Evolutionary conservation across 345 rosid species (phyloP).

Genomic region (Pelargonium nanum): DNA sequence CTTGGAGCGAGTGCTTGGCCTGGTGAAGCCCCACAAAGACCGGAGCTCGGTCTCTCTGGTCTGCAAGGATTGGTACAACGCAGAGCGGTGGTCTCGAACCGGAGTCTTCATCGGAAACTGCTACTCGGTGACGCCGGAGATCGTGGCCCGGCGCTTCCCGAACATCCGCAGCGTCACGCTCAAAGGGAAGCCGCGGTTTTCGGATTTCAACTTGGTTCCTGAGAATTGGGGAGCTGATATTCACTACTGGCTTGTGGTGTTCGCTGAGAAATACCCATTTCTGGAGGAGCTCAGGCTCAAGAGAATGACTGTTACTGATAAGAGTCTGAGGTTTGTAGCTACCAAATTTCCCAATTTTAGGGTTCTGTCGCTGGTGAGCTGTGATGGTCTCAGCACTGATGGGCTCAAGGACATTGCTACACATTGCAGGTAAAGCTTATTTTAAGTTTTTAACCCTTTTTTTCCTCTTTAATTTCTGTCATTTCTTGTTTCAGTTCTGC

Average conservation of each 20-base stretch:
- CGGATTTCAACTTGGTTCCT: constrained; percentile 63
- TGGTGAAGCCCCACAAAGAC: constrained; percentile 36
- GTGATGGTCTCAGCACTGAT: constrained; percentile 57
- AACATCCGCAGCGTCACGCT: constrained; percentile 43
- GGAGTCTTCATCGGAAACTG: constrained; percentile 64
- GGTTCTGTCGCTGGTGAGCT: constrained; percentile 45
- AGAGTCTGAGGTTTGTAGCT: constrained; percentile 49
- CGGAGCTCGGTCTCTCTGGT: constrained; percentile 56
- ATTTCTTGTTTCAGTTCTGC: neutral
- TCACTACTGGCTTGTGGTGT: constrained; percentile 44
- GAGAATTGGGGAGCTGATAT: constrained; percentile 62
- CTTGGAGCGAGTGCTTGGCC: constrained; percentile 41
- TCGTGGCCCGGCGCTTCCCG: constrained; percentile 44
- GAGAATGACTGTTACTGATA: constrained; percentile 58
- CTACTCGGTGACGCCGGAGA: constrained; percentile 57
- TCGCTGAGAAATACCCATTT: constrained; percentile 38
- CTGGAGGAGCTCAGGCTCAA: constrained; percentile 56
- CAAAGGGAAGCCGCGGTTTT: constrained; percentile 65
- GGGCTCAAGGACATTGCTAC: constrained; percentile 50
- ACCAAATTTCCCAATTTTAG: constrained; percentile 36
- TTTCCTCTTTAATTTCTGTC: neutral
- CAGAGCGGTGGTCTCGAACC: constrained; percentile 52
- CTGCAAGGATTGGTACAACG: constrained; percentile 54
- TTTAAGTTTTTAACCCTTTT: neutral
- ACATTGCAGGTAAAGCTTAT: constrained; percentile 42